These are phyloP conservation scores for Nidula niveotomentosa DNA, from an alignment of 1,284 basidiomycete species.

Conservation along the genomic window DNA sequence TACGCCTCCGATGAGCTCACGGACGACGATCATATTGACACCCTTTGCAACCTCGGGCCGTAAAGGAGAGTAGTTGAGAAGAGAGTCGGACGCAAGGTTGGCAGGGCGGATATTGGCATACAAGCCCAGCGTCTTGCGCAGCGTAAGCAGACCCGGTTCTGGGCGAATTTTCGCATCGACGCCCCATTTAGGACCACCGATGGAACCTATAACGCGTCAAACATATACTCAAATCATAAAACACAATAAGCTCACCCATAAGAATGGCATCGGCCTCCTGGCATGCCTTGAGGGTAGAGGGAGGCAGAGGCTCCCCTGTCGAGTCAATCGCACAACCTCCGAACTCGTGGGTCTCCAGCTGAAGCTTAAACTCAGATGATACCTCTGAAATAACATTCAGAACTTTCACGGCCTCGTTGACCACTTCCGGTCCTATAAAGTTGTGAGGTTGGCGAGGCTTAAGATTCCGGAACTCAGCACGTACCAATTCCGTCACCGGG, in stretches of 20 bases:
- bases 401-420: constrained; percentile 86
- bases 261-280: constrained; percentile 90
- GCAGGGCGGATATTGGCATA: constrained; percentile 99
- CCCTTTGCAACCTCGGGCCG: constrained; percentile 86
- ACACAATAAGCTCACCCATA: constrained; percentile 58
- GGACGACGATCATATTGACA: constrained; percentile 91
- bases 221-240: neutral
- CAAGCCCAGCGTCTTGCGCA: constrained; percentile 92
- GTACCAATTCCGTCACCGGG: constrained; percentile 96
- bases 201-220: constrained; percentile 62
- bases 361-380: constrained; percentile 67
- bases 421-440: constrained; percentile 85
- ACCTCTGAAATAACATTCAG: constrained; percentile 73
- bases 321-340: constrained; percentile 95
- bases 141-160: constrained; percentile 90
- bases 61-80: constrained; percentile 91
- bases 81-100: constrained; percentile 90
- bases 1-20: constrained; percentile 91
- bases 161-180: constrained; percentile 89
- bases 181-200: constrained; percentile 99
- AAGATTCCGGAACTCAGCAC: constrained; percentile 2
- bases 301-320: constrained; percentile 82
- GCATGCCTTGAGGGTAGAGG: constrained; percentile 85
- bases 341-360: constrained; percentile 80
- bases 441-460: constrained; percentile 3